A percentile compares a stretch with the other conserved stretches of the same genome.
phyloP scores from a whole-genome alignment of 805 yeast genomes.

The Ogataea pilisensis region DNA sequence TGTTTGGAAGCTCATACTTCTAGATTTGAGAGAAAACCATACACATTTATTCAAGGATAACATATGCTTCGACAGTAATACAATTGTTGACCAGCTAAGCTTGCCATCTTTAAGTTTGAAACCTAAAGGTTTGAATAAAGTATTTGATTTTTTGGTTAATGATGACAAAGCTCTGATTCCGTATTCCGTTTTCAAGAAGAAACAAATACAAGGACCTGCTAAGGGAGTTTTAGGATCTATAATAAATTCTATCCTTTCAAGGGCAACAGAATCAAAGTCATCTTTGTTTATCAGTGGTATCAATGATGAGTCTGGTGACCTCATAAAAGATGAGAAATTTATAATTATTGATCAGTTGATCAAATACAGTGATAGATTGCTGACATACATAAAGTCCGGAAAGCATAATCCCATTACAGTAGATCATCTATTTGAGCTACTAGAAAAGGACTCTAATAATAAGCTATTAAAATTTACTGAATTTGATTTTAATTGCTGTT shows the following conservation, averaged over 20 bases:
- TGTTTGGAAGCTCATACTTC: slow-evolving; percentile 41
- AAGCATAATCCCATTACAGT: slow-evolving; percentile 12
- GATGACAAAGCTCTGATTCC: slow-evolving; percentile 22
- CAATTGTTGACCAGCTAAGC: slow-evolving; percentile 11
- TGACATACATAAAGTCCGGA: slow-evolving; percentile 1
- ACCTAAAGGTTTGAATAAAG: slow-evolving; percentile 26
- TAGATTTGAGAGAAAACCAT: slow-evolving; percentile 19
- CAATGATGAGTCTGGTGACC: slow-evolving; percentile 14
- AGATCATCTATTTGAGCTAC: slow-evolving; percentile 11
- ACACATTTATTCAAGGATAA: slow-evolving; percentile 25
- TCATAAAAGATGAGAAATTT: slow-evolving; percentile 17
- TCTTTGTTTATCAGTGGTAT: slow-evolving; percentile 5
- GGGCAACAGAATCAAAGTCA: neutral
- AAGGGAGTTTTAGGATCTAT: slow-evolving; percentile 14
- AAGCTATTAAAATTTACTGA: slow-evolving; percentile 4
- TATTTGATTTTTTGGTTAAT: slow-evolving; percentile 20
- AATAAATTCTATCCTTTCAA: neutral
- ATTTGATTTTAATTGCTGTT: slow-evolving; percentile 22
- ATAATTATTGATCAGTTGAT: slow-evolving; percentile 16
- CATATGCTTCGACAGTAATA: slow-evolving; percentile 20
- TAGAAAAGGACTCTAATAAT: neutral
- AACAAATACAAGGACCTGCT: slow-evolving; percentile 2
- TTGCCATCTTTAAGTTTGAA: slow-evolving; percentile 12
- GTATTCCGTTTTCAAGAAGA: slow-evolving; percentile 13
- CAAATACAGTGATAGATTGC: slow-evolving; percentile 8